Evolutionary conservation across 1,139 yeast genomes (phyloP), one percentile per base, ranked within the genome.

Genomic region (Saccharomyces hybrid): DNA sequence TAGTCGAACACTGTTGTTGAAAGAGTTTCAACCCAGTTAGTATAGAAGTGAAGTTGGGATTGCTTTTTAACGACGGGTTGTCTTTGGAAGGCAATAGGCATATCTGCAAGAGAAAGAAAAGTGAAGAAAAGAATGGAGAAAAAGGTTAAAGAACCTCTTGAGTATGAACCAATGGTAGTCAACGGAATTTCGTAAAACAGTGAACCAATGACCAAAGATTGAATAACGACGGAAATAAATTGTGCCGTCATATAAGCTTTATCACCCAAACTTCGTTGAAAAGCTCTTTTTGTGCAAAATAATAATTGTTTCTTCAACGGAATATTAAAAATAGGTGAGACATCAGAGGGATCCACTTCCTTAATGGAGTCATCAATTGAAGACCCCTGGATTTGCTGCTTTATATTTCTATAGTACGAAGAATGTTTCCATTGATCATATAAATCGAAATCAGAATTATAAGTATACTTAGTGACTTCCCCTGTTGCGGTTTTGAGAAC

Each of bases 391-490:
- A 38, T 38, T 11, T 38, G 44, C 13, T 38, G 44, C n/a, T 80
- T 78, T 46, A 79, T 80, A 31, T 71, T 73, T 28, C 42, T 78
- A 73, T 57, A 55, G 64, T 65, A 65, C 1, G 75, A 71, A 3
- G 90, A 83, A n/a, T 72, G 70, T 55, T 73, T 74, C 95, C 95
- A 87, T 62, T 75, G 75, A 5, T 72, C 70, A 57, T 82, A 83
- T 65, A 87, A 84, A 63, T 86, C 93, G 50, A 73, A 73, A 8
- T 90, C 79, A 38, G 44, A 38, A 38, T 38, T 38, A 19, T 16
- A 38, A 14, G 23, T 19, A 9, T 38, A 38, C 44, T 38, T 38
- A 3, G 44, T 38, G 9, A 38, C 44, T 19, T 38, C 44, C 13
- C 19, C 19, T 38, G 44, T 19, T 9, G 26, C 44, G 19, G 25